Base-by-base conservation (phyloP, 163 green algal genomes). In the Picocystis sp. region DNA sequence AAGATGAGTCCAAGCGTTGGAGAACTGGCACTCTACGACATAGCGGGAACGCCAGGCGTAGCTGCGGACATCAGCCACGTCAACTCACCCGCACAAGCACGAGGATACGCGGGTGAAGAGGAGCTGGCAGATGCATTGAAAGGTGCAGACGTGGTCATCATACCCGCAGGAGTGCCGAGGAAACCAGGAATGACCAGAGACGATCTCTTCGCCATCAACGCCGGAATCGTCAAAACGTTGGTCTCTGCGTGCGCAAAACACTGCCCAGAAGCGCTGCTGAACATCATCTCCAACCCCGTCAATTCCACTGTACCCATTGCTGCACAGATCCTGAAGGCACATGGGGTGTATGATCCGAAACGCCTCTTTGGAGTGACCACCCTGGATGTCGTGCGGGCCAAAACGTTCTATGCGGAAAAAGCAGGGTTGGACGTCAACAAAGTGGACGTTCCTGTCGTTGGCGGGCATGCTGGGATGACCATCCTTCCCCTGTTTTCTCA, bases 231-330 rank as follows among this genome's bases (percentile, higher is more conserved):
- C 22, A 81, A 84, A 65, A 67, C 29, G 11, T 76, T 98, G 43
- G 68, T 75, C 9, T 62, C 85, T 66, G 80, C 63, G 3, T 66
- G 71, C 9, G 82, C 83, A 29, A 79, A 93, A 73, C 53, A 92
- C 65, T 84, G 71, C 61, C 91, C 91, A n/a, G 65, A 92, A 72
- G 88, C 88, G 0, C 65, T 97, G 34, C 49, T 99, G 8, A 81
- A 84, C 66, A 93, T 99, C 69, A 99, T 99, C 70, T 89, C 78
- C 72, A 99, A 99, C 81, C 91, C 91, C 1, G 91, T 99, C 38
- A 99, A 99, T 79, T 95, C 85, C 24, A 99, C 91, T 3, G 89
- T 99, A 25, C 89, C 91, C 23, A 99, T 99, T 60, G 80, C 81
- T 6, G 79, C 78, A 9, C 88, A 99, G 72, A 65, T 89, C 13